Evolutionary conservation across 2,329 filamentous ascomycete genomes (phyloP).

Genomic region (Rachicladosporium sp.): DNA sequence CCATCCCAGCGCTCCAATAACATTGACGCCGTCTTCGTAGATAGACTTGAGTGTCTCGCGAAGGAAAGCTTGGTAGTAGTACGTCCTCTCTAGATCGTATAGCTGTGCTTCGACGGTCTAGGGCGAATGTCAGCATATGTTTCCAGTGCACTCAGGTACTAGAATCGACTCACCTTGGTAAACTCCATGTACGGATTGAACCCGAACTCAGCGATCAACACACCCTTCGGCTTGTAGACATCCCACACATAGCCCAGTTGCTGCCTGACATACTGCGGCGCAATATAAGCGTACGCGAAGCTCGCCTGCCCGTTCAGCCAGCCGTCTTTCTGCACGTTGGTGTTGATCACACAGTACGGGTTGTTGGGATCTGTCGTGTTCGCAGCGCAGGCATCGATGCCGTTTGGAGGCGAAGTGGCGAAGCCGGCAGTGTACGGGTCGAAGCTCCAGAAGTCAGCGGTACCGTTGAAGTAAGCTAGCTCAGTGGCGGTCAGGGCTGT

Average conservation of each 20-base stretch:
- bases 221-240: constrained; percentile 7
- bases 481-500: constrained; percentile 37
- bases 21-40: constrained; percentile 41
- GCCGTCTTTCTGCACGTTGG: constrained; percentile 14
- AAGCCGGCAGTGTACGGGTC: constrained; percentile 27
- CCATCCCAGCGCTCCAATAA: constrained; percentile 42
- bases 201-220: constrained; percentile 5
- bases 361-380: constrained; percentile 24
- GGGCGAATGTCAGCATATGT: too few species aligned
- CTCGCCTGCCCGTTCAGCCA: constrained; percentile 15
- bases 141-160: too few species aligned
- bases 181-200: constrained; percentile 4
- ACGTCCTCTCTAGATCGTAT: constrained; percentile 24
- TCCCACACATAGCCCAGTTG: constrained; percentile 9
- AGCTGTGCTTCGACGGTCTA: neutral
- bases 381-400: constrained; percentile 25
- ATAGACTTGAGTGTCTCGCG: constrained; percentile 42
- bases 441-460: constrained; percentile 25
- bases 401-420: constrained; percentile 23
- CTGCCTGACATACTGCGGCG: constrained; percentile 9
- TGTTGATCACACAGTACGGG: constrained; percentile 23
- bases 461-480: constrained; percentile 23
- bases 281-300: constrained; percentile 11
- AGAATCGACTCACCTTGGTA: neutral
- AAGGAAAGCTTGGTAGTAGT: constrained; percentile 42